Base-by-base conservation (phyloP, 2,329 filamentous ascomycete genomes). In the Setomelanomma holmii region DNA sequence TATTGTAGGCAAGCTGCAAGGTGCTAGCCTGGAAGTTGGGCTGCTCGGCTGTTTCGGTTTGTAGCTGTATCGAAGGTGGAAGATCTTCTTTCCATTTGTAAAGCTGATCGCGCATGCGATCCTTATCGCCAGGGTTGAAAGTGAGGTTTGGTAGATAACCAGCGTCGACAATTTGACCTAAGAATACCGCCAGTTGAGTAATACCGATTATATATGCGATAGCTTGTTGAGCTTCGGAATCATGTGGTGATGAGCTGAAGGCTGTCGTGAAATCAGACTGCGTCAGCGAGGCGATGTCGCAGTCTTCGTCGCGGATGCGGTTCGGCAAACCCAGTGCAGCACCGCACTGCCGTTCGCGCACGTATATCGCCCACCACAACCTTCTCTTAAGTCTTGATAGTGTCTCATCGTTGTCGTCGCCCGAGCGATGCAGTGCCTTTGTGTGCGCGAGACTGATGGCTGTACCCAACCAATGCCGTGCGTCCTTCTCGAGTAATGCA, bases 291-390 rank as follows among this genome's bases (percentile, higher is more conserved):
- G 74, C 73, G 6, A 79, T 68, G 50, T 82, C 79, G 47, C 80
- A 81, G 30, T 82, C 80, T 50, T 81, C 77, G 23, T 82, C 78
- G 5, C 77, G 76, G 27, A 82, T 80, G 1, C 79, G 71, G 39
- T 76, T 76, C 0, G 80, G 80, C 1, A 82, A 61, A 1, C 80
- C 79, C 5, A 78, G 57, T 8, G 79, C 77, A 2, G 78, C 75
- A 1, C 78, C 75, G 20, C 75, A 77, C 60, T 82, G 80, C 40
- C 79, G 75, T 45, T 82, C 80, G 8, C 80, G 71, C 40, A 82
- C 74, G 47, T 84, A 83, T 6, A 83, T 76, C 5, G 80, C 79
- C 82, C 82, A 84, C 80, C 81, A 84, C 5, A 84, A 77, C 4
- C 81, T 64, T 49, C 79, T 76, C 59, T 79, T 76, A 27, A 82